Conservation (phyloP, 768 basidiomycete genomes). For the Leccinum ochraceum region DNA sequence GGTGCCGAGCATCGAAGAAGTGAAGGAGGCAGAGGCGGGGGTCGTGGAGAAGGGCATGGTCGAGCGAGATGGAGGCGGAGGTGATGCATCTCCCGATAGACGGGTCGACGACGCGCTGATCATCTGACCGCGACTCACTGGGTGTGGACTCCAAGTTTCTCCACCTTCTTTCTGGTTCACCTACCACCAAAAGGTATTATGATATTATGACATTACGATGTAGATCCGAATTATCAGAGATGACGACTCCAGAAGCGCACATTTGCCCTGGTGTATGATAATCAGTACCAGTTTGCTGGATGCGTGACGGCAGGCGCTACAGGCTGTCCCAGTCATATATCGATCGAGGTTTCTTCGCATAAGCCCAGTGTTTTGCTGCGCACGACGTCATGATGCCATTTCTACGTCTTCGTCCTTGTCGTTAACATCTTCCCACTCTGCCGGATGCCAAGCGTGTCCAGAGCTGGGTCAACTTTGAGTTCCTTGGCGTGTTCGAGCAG, state of each 20-base stretch:
- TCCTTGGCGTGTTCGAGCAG: constrained; percentile 70
- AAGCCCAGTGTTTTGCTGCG: background rate
- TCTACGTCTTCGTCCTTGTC: constrained; percentile 52
- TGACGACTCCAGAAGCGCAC: too few species aligned
- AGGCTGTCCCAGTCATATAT: too few species aligned
- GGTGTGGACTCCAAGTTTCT: background rate
- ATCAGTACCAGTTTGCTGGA: too few species aligned
- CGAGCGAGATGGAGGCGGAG: background rate
- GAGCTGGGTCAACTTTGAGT: constrained; percentile 44
- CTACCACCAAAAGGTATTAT: background rate
- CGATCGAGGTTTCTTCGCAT: too few species aligned
- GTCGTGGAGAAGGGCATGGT: background rate
- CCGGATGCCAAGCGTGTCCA: constrained; percentile 70
- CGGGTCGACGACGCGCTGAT: constrained; percentile 3
- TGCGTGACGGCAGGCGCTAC: too few species aligned
- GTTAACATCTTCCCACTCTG: constrained; percentile 9
- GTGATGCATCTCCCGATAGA: background rate
- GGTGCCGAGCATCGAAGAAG: constrained; percentile 27
- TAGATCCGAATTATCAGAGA: background rate
- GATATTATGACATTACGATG: background rate
- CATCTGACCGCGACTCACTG: constrained; percentile 4
- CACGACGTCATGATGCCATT: constrained; percentile 41
- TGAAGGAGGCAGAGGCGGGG: constrained; percentile 17
- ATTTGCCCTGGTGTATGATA: too few species aligned
- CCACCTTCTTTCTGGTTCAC: background rate